Evolutionary conservation across 495 filamentous ascomycete genomes (phyloP).

Genomic region (Talaromyces wortmannii): DNA sequence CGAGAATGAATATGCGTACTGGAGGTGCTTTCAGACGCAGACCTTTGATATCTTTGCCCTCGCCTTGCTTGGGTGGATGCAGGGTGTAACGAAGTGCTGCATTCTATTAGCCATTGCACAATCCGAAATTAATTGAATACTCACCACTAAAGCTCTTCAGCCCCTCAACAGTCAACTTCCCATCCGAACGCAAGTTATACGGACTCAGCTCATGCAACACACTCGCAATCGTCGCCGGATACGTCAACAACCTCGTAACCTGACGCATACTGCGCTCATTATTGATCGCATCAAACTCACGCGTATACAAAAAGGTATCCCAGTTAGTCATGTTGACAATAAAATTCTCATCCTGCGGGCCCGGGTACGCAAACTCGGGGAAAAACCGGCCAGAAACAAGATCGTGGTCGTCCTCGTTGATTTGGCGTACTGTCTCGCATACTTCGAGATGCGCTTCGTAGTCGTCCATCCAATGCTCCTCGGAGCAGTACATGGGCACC

Average conservation of each 20-base stretch:
- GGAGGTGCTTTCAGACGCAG: constrained; percentile 78
- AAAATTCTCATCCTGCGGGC: constrained; percentile 81
- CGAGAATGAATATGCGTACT: constrained; percentile 87
- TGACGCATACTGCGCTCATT: constrained; percentile 81
- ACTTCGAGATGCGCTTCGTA: constrained; percentile 88
- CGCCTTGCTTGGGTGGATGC: constrained; percentile 77
- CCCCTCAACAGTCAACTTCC: constrained; percentile 76
- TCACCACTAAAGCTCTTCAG: constrained; percentile 87
- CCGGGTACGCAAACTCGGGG: constrained; percentile 88
- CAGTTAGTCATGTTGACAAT: constrained; percentile 97
- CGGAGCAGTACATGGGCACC: constrained; percentile 84
- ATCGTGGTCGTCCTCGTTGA: constrained; percentile 98
- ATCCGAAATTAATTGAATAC: constrained; percentile 12
- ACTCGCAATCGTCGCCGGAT: constrained; percentile 85
- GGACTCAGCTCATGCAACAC: constrained; percentile 90
- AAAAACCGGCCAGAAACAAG: constrained; percentile 84
- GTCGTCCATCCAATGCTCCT: constrained; percentile 91
- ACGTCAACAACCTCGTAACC: constrained; percentile 86
- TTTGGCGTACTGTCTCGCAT: constrained; percentile 82
- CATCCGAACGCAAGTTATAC: constrained; percentile 66
- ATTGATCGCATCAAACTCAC: constrained; percentile 84
- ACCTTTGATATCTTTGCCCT: constrained; percentile 65
- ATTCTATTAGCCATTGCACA: constrained; percentile 3
- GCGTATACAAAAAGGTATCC: constrained; percentile 91
- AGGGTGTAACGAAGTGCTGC: constrained; percentile 86